Base-by-base conservation (phyloP, 352 stramenopile genomes). In the Pythium dissotocum region DNA sequence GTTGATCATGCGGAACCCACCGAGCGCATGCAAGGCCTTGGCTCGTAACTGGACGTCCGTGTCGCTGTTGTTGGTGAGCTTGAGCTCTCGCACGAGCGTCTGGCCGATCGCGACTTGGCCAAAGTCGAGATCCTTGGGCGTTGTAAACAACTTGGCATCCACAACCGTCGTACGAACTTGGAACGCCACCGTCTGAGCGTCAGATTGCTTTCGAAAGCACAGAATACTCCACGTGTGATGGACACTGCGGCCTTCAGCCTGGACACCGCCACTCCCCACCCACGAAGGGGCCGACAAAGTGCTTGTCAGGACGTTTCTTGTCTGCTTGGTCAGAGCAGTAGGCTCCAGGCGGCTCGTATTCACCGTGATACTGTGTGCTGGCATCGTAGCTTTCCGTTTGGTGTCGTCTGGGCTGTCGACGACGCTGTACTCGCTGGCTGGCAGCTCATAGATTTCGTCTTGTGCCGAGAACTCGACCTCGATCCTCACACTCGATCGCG, bases 101-200 rank as follows among this genome's bases (percentile, higher is more conserved):
- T 92, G 85, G 1, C 89, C 90, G 14, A 98, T 91, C 24, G 91
- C 89, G 6, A 98, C 84, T 57, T 97, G 89, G 9, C 86, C 89
- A 69, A 97, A 98, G 36, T 87, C 73, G 14, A 98, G 63, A 0
- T 63, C 64, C 0, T 76, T 65, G 0, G 77, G 71, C 9, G 82
- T 87, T 3, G 78, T 48, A 0, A 73, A 69, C 9, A 97, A 59
- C 46, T 78, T 69, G 0, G 83, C 66, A 9, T 90, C 78, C 33
- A 93, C 71, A 0, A 78, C 77, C 3, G 88, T 90, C 3, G 88
- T 94, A 6, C 68, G 73, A 0, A 97, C 65, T 61, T 95, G 77
- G 4, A 97, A 68, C 2, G 82, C 81, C 13, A 46, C 57, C 7
- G 21, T 53, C 16, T 53, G 51, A 57, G 28, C 9, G 38, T n/a